Percentiles rank a stretch among this genome's conserved stretches.
Evolutionary conservation across 1,284 basidiomycete genomes (phyloP).

Genomic region (Meira nashicola): DNA sequence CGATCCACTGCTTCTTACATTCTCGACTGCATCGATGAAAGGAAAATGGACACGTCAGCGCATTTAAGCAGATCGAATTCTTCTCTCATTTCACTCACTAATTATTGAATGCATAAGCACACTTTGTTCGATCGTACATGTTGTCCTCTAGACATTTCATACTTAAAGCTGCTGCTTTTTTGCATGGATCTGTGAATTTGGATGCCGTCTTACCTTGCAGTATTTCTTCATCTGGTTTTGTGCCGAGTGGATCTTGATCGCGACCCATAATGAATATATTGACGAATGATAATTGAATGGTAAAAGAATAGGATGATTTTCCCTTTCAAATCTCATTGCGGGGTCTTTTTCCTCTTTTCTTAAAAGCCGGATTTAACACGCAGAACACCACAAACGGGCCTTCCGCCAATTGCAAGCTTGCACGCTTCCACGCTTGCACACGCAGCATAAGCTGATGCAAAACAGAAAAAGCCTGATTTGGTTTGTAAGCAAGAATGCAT

Average conservation of each 20-base stretch:
- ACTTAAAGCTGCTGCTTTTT: constrained; percentile 41
- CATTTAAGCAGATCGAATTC: neutral
- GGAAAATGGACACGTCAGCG: neutral
- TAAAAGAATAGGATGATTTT: no score
- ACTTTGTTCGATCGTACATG: constrained; percentile 41
- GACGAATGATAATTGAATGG: no score
- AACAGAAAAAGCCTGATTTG: no score
- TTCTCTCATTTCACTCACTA: constrained; percentile 25
- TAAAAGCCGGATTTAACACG: no score
- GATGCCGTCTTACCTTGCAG: constrained; percentile 37
- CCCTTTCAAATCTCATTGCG: neutral
- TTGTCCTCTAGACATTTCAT: constrained; percentile 50
- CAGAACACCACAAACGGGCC: no score
- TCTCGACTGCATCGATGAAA: constrained; percentile 18
- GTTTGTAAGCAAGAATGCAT: no score
- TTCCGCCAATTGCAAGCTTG: no score
- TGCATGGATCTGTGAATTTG: constrained; percentile 46
- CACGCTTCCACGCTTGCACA: no score
- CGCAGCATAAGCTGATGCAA: no score
- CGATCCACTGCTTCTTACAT: constrained; percentile 43
- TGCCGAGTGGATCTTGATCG: constrained; percentile 7
- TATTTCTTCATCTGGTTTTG: constrained; percentile 28
- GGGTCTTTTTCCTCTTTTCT: neutral
- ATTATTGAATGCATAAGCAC: constrained; percentile 41
- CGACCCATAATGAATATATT: neutral